Evolutionary conservation across 352 stramenopile species (phyloP).

Genomic region (Pythium phragmiticola): DNA sequence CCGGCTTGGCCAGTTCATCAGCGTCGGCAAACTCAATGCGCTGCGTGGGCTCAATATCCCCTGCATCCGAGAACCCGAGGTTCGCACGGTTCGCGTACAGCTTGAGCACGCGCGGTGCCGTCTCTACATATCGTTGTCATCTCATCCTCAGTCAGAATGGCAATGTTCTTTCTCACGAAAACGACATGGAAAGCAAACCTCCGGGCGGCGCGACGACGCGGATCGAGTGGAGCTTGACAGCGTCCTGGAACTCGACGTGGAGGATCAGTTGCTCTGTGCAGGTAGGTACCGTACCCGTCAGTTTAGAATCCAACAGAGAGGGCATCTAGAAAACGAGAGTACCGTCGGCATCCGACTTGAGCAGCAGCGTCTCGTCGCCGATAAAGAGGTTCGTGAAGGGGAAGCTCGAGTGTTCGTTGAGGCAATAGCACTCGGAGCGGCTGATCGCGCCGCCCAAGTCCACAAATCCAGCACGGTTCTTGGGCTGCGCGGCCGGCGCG

Average conservation of each 20-base stretch:
- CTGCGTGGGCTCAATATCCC: conserved; percentile 72
- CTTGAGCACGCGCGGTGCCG: conserved; percentile 61
- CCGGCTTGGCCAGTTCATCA: conserved; percentile 37
- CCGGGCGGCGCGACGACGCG: conserved; percentile 51
- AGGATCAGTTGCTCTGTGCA: conserved; percentile 75
- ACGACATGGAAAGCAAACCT: conserved; percentile 25
- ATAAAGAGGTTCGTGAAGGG: conserved; percentile 78
- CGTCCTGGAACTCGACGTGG: conserved; percentile 81
- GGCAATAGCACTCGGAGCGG: conserved; percentile 65
- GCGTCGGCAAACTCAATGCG: conserved; percentile 59
- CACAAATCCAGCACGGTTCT: conserved; percentile 45
- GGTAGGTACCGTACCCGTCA: conserved; percentile 12
- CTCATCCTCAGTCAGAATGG: not conserved
- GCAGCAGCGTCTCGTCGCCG: conserved; percentile 67
- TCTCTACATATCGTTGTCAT: conserved; percentile 28
- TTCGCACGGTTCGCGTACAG: conserved; percentile 74
- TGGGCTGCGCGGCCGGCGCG: conserved; percentile 30
- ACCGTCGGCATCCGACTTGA: conserved; percentile 82
- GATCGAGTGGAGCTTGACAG: conserved; percentile 78
- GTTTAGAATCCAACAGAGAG: not conserved
- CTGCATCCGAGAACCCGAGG: conserved; percentile 69
- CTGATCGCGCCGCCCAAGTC: conserved; percentile 66
- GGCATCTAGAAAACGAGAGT: not conserved
- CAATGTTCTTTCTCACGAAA: not conserved
- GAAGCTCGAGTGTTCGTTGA: conserved; percentile 75